Conservation (phyloP, 129 eudicot species). For the Escallonia herrerae region DNA sequence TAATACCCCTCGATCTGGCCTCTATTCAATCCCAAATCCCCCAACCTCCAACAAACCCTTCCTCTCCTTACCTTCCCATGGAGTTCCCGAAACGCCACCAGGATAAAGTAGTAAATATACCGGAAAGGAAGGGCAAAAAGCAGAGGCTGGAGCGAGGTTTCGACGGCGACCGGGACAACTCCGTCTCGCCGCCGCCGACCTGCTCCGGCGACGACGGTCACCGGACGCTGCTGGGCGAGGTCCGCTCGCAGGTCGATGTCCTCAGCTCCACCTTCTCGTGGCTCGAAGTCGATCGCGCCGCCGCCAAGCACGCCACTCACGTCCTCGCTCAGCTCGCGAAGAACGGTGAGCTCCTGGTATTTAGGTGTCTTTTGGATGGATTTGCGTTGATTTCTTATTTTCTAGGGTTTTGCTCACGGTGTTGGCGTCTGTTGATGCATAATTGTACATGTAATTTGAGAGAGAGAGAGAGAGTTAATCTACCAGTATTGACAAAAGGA, state of each 20-base stretch:
- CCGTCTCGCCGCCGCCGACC: conserved; percentile 5
- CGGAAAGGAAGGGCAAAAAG: conserved; percentile 55
- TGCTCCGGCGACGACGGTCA: conserved; percentile 18
- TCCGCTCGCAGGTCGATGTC: conserved; percentile 37
- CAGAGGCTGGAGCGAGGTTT: conserved; percentile 45
- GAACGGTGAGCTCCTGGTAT: conserved; percentile 25
- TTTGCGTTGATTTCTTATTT: not conserved
- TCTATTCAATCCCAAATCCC: not conserved
- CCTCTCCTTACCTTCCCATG: conserved; percentile 21
- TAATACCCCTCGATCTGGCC: conserved; percentile 23
- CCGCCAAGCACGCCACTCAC: conserved; percentile 41
- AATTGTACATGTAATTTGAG: not conserved
- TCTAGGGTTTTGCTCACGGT: not conserved
- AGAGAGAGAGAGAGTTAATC: too few species aligned
- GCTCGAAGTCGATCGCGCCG: conserved; percentile 35
- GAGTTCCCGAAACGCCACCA: conserved; percentile 35
- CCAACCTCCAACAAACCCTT: not conserved
- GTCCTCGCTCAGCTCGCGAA: conserved; percentile 51
- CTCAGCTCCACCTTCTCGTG: conserved; percentile 30
- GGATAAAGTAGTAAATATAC: conserved; percentile 30
- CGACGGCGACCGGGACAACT: conserved; percentile 23
- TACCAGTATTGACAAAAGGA: too few species aligned
- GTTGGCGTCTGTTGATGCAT: not conserved
- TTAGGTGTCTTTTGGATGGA: not conserved
- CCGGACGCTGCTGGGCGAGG: conserved; percentile 32